Conservation (phyloP, 2,329 filamentous ascomycete genomes). For the Magnaporthiopsis poae region DNA sequence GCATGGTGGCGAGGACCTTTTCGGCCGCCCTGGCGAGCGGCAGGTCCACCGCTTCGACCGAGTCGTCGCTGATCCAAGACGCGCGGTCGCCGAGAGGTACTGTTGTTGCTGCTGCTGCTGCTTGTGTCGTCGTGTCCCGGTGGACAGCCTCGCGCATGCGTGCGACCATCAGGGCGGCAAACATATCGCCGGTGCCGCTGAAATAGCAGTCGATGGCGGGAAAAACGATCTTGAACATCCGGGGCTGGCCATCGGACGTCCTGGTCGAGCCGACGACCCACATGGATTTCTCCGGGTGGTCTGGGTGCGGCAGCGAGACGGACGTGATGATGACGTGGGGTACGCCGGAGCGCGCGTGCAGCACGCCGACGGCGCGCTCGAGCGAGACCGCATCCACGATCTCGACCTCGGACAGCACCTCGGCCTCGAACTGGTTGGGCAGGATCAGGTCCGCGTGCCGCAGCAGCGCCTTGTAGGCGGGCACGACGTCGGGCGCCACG, state of each 20-base stretch:
- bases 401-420: slow-evolving; percentile 78
- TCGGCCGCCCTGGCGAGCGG: slow-evolving; percentile 76
- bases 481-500: slow-evolving; percentile 82
- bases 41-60: slow-evolving; percentile 57
- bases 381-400: slow-evolving; percentile 69
- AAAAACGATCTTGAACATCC: slow-evolving; percentile 82
- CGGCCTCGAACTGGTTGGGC: slow-evolving; percentile 94
- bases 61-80: slow-evolving; percentile 71
- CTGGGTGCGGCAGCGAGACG: slow-evolving; percentile 55
- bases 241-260: slow-evolving; percentile 51
- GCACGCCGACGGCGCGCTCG: slow-evolving; percentile 59
- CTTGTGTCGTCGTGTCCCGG: slow-evolving; percentile 20
- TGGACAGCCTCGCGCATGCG: slow-evolving; percentile 74
- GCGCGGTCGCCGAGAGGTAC: slow-evolving; percentile 38
- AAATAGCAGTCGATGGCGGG: slow-evolving; percentile 88
- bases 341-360: slow-evolving; percentile 67
- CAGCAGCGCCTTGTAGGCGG: slow-evolving; percentile 74
- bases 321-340: slow-evolving; percentile 92
- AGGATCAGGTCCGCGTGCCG: slow-evolving; percentile 80
- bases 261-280: slow-evolving; percentile 71
- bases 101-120: slow-evolving; percentile 21
- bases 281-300: slow-evolving; percentile 42
- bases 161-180: slow-evolving; percentile 80
- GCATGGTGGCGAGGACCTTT: slow-evolving; percentile 87
- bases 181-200: slow-evolving; percentile 96